Evolutionary conservation across 768 basidiomycete species (phyloP).

Genomic region (Mycena chlorophos): DNA sequence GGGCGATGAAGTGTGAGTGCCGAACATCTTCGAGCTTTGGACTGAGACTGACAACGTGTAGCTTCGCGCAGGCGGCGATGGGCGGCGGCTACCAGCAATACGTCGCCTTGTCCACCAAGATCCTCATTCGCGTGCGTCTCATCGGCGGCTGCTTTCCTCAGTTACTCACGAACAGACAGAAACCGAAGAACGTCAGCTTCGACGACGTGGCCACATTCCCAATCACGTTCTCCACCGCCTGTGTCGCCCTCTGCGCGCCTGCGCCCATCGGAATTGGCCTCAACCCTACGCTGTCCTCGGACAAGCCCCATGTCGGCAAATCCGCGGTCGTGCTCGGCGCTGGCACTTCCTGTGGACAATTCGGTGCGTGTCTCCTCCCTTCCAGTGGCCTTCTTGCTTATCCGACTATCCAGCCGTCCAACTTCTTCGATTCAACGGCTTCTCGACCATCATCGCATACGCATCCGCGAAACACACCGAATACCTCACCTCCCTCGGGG

Average conservation of each 20-base stretch:
- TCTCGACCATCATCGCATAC: conserved; percentile 36
- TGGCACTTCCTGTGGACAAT: conserved; percentile 10
- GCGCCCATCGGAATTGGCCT: conserved; percentile 7
- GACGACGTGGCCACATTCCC: conserved; percentile 5
- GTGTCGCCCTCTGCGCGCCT: background rate
- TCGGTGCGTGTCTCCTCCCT: no score
- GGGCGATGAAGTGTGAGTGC: conserved; percentile 31
- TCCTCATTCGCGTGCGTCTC: background rate
- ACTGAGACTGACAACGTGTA: background rate
- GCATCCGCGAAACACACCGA: conserved; percentile 40
- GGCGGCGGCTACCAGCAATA: conserved; percentile 4
- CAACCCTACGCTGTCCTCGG: conserved; percentile 9
- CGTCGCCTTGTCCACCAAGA: background rate
- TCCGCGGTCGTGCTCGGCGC: conserved; percentile 11
- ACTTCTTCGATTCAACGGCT: conserved; percentile 41
- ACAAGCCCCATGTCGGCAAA: conserved; percentile 6
- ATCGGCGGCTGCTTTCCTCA: background rate
- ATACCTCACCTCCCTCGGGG: conserved; percentile 35
- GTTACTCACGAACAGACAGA: background rate
- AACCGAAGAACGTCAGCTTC: conserved; percentile 6
- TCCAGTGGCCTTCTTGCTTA: no score
- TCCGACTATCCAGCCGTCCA: no score
- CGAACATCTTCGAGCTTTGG: background rate
- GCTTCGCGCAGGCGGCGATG: background rate
- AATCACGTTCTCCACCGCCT: conserved; percentile 1